Evolutionary conservation across 2,329 filamentous ascomycete species (phyloP), one percentile per base, ranked within the genome.

Genomic region (Penicillium polonicum): DNA sequence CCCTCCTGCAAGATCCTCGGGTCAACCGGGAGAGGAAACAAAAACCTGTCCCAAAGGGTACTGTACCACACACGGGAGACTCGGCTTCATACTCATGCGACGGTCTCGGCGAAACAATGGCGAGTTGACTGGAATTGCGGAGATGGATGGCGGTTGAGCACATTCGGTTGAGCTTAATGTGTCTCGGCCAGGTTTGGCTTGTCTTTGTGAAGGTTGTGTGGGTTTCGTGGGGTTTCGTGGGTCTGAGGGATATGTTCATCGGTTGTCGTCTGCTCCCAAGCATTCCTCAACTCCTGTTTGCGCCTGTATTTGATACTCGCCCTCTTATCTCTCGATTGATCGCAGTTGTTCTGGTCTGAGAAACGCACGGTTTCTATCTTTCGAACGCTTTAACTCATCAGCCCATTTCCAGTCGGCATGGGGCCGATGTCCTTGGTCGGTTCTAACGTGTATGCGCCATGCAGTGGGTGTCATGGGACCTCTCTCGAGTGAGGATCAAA

Each of bases 401-500:
- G 46, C 42, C 52, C 48, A 49, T 58, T 39, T 48, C 46, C 25
- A 19, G 35, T 50, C 25, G 25, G 17, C 35, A 42, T 13, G 33
- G 5, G n/a, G 53, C 36, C 6, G 52, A 15, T 42, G 19, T 48
- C 25, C 55, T 55, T 43, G 23, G 55, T 42, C 17, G 55, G 58
- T 55, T 35, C 45, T 52, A 55, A 51, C 46, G 56, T 55, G 59
- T 66, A 61, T 60, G 62, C 59, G 60, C 38, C 54, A 66, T 59
- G 68, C 61, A 70, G 72, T 35, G 31, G 42, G 43, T 72, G 72
- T 68, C 67, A 76, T 77, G 82, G 91, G 90, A 91, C 90, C 89
- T 91, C 91, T 91, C 89, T 85, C 74, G 88, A 84, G 89, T 92
- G 91, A 89, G 89, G 80, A 88, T 95, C 91, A 95, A 91, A 92